Evolutionary conservation across 2,329 filamentous ascomycete genomes (phyloP), one percentile per base, ranked within the genome.

Genomic region (Sclerotinia spermophila): DNA sequence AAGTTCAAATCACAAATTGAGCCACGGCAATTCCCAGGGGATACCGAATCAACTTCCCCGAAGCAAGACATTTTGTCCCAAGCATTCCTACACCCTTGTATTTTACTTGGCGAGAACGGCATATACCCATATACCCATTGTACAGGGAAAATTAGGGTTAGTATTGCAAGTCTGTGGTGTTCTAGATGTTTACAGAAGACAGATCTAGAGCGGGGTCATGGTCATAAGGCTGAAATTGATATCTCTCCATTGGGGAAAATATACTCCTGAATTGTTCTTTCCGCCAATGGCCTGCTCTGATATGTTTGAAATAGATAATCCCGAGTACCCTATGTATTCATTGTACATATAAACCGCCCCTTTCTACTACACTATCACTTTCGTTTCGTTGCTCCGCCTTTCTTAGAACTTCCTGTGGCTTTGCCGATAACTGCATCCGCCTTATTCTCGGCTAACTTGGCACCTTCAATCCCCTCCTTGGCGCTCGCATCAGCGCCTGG

Each of bases 341-440:
- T 40, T 42, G n/a, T 66, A 53, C 62, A 66, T 8, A 51, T 40
- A 1, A 40, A 65, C 6, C 19, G 21, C 5, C 30, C 17, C 10
- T 27, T 17, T 6, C 11, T 7, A 30, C 19, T 13, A 40, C 45
- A 27, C 42, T 10, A 19, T 66, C 48, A 85, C 78, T 82, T 85
- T 73, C 84, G 81, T 80, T 85, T 86, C 69, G 81, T 84, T 10
- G 82, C 83, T 71, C 82, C 82, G 51, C 83, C 83, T 64, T 82
- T 83, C 72, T 85, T 82, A 40, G 66, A 68, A 55, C 74, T 78
- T 35, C 87, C 87, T 3, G 82, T 86, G 3, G 84, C 79, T 80
- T 85, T 86, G 38, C 81, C 61, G 13, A 68, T 44, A 33, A 72
- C 66, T 53, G 72, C 73, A 64, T 69, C 69, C 27, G 72, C 71